Percentiles rank a stretch among this genome's conserved stretches.
phyloP scores from a whole-genome alignment of 2,329 filamentous ascomycete species.

The Phialophora expanda region DNA sequence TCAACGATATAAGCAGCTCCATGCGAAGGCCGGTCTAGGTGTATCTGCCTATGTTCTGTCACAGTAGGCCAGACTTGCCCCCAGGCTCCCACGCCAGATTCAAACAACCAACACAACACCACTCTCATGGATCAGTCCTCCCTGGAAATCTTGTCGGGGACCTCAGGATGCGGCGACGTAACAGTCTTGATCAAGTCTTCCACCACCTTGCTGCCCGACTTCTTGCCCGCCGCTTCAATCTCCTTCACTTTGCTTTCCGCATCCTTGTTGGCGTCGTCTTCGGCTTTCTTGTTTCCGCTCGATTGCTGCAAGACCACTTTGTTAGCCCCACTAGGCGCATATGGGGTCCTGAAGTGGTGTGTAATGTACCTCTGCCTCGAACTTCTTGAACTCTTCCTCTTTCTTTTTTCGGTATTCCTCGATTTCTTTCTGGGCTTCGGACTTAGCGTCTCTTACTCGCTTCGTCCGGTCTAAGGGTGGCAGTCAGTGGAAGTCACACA shows the following conservation, averaged over 20 bases:
- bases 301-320: slow-evolving; percentile 69
- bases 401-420: slow-evolving; percentile 88
- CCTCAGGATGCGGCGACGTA: slow-evolving; percentile 77
- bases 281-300: slow-evolving; percentile 83
- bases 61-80: background rate
- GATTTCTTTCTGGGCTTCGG: slow-evolving; percentile 97
- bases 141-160: slow-evolving; percentile 52
- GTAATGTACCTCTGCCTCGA: slow-evolving; percentile 72
- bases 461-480: slow-evolving; percentile 78
- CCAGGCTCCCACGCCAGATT: background rate
- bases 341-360: background rate
- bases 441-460: slow-evolving; percentile 92
- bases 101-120: background rate
- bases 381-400: slow-evolving; percentile 93
- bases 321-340: background rate
- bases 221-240: slow-evolving; percentile 79
- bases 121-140: slow-evolving; percentile 28
- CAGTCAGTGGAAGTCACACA: slow-evolving; percentile 3
- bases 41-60: background rate
- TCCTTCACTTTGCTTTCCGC: slow-evolving; percentile 80
- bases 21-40: slow-evolving; percentile 10
- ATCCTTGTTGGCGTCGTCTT: slow-evolving; percentile 78
- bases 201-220: slow-evolving; percentile 78
- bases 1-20: slow-evolving; percentile 8
- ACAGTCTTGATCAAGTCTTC: slow-evolving; percentile 84